Conservation (phyloP, 805 yeast genomes). For the Groenewaldozyma tartarivorans region DNA sequence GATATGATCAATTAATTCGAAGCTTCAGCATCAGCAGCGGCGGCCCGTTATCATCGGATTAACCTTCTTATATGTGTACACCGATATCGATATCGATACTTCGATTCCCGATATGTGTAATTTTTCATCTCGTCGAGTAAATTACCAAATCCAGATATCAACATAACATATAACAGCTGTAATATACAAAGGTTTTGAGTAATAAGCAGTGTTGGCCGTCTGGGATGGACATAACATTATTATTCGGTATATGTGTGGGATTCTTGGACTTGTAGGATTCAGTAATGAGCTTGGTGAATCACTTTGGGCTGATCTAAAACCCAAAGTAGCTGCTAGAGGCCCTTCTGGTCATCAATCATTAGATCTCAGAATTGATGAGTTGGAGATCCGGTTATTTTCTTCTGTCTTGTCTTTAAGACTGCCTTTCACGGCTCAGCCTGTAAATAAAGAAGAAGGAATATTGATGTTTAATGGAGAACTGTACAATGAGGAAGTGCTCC, state of each 20-base stretch:
- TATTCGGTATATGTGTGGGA: slow-evolving; percentile 12
- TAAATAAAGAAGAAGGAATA: slow-evolving; percentile 26
- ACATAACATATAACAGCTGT: no score
- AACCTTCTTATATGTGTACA: no score
- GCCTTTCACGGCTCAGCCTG: slow-evolving; percentile 75
- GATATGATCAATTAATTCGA: no score
- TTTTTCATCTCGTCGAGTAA: no score
- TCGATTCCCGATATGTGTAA: no score
- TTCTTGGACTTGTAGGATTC: slow-evolving; percentile 3
- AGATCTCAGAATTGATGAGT: neutral
- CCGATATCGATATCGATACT: no score
- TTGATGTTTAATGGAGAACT: slow-evolving; percentile 90
- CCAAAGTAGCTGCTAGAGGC: slow-evolving; percentile 6
- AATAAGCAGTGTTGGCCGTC: no score
- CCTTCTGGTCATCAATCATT: slow-evolving; percentile 5
- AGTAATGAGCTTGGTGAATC: neutral
- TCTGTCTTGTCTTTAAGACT: slow-evolving; percentile 73
- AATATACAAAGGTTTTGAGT: no score
- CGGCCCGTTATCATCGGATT: no score
- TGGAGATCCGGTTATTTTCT: slow-evolving; percentile 32
- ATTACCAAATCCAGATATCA: no score
- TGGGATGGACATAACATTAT: slow-evolving; percentile 1
- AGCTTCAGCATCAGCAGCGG: no score
- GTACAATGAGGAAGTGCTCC: slow-evolving; percentile 47
- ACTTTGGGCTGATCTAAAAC: slow-evolving; percentile 1